Evolutionary conservation across 768 basidiomycete species (phyloP), one percentile per base, ranked within the genome.

Genomic region (Strobilomyces confusus): DNA sequence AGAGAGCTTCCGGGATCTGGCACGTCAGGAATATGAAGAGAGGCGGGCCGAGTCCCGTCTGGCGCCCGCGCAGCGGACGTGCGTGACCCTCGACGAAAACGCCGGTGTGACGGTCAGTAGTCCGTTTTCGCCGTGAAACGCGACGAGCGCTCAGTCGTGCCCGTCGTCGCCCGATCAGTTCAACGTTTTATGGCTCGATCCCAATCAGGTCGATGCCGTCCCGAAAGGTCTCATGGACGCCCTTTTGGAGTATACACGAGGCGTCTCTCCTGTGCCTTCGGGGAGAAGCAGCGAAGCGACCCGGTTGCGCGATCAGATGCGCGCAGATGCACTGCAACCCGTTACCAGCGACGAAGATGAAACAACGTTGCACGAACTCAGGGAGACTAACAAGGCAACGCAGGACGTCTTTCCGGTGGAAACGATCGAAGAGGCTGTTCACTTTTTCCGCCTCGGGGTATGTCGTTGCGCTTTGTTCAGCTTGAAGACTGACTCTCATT

Each of bases 131-230:
- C 43, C 32, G 44, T 33, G 38, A 40, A 29, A 26, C 40, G 37
- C 38, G 38, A 50, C 52, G 23, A 17, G 48, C 32, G 47, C 12
- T 69, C n/a, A 56, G 47, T 44, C 42, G 41, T 36, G 34, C 17
- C 17, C 36, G 34, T 25, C 22, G 32, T 54, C 32, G 30, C 19
- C 34, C 33, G 19, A 48, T 22, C 61, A 94, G 92, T 91, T 92
- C 69, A 91, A 92, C 62, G 80, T 87, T 30, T 73, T 91, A 25
- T 90, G 86, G 83, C 75, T 94, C 49, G 81, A 92, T 63, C 84
- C 89, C 2, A 73, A 75, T 50, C 77, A 84, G 62, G 69, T 72
- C 8, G 80, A 84, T 36, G 73, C 87, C 29, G 83, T 92, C 63
- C 89, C 92, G 15, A 65, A 74, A 22, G 84, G 80, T 8, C 71